Conservation (phyloP, 768 basidiomycete genomes). For the Coprinopsis marcescibilis region DNA sequence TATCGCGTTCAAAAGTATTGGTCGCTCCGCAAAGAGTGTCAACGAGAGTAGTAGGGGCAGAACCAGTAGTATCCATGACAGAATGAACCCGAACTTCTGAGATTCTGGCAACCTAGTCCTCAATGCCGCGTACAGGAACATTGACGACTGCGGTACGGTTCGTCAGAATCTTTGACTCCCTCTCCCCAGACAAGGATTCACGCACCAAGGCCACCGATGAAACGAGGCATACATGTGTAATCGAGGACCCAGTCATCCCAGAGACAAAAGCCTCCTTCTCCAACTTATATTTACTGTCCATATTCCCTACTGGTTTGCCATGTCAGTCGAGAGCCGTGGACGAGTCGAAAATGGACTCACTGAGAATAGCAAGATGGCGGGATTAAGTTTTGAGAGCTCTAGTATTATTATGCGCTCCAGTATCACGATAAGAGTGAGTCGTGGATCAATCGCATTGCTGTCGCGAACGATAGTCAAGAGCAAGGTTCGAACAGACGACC, state of each 20-base stretch:
- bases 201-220: constrained; percentile 37
- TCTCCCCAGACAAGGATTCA: not conserved
- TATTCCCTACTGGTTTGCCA: not conserved
- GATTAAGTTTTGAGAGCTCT: no score
- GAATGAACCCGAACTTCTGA: constrained; percentile 29
- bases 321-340: not conserved
- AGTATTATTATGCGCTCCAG: no score
- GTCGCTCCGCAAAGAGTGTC: constrained; percentile 63
- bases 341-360: no score
- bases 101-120: constrained; percentile 41
- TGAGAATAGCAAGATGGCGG: no score
- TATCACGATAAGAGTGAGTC: no score
- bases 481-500: no score
- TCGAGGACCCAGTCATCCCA: constrained; percentile 62
- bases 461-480: no score
- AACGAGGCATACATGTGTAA: constrained; percentile 63
- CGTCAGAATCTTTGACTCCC: not conserved
- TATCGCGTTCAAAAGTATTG: constrained; percentile 43
- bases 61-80: constrained; percentile 62
- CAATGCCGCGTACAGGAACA: constrained; percentile 61
- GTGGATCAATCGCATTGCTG: no score
- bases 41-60: constrained; percentile 78
- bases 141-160: constrained; percentile 48
- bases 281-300: constrained; percentile 48
- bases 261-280: constrained; percentile 83